phyloP scores from a whole-genome alignment of 1,284 basidiomycete genomes.

The Cerioporus squamosus region DNA sequence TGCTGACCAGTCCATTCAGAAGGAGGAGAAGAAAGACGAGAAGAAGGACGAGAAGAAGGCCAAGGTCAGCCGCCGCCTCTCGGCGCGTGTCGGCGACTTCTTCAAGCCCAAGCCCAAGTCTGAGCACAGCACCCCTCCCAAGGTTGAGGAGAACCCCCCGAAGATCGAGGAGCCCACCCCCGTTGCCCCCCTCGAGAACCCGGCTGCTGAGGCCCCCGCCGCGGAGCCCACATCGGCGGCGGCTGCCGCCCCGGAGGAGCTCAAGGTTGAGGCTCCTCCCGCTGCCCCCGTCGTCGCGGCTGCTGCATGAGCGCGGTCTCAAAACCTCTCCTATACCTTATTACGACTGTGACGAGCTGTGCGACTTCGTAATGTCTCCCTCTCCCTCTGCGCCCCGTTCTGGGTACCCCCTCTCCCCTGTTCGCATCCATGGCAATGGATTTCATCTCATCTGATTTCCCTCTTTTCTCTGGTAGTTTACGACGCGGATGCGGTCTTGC shows the following conservation, averaged over 20 bases:
- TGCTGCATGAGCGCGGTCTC: constrained; percentile 53
- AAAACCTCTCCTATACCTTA: constrained; percentile 32
- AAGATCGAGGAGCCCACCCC: constrained; percentile 78
- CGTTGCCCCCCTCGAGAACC: constrained; percentile 78
- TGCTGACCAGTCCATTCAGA: constrained; percentile 29
- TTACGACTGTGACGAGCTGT: constrained; percentile 59
- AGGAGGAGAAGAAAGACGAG: constrained; percentile 51
- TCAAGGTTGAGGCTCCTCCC: constrained; percentile 41
- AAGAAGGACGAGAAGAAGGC: constrained; percentile 41
- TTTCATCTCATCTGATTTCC: constrained; percentile 37
- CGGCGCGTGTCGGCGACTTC: constrained; percentile 75
- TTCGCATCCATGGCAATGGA: constrained; percentile 35
- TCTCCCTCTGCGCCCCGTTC: constrained; percentile 36
- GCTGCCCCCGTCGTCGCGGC: constrained; percentile 51
- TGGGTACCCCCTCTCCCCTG: constrained; percentile 42
- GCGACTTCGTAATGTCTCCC: constrained; percentile 43
- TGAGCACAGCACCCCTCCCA: constrained; percentile 72
- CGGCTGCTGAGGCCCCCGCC: constrained; percentile 46
- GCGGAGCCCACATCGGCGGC: constrained; percentile 38
- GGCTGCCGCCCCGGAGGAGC: constrained; percentile 37
- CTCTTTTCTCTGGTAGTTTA: constrained; percentile 58
- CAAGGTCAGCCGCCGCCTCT: constrained; percentile 78
- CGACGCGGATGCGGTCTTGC: constrained; percentile 62
- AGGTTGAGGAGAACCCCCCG: constrained; percentile 83
- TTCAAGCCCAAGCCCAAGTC: constrained; percentile 80